Percentiles rank a stretch among this genome's conserved stretches.
Evolutionary conservation across 139 green algal species (phyloP).

Genomic region (Chlamydomonas sphaeroides): DNA sequence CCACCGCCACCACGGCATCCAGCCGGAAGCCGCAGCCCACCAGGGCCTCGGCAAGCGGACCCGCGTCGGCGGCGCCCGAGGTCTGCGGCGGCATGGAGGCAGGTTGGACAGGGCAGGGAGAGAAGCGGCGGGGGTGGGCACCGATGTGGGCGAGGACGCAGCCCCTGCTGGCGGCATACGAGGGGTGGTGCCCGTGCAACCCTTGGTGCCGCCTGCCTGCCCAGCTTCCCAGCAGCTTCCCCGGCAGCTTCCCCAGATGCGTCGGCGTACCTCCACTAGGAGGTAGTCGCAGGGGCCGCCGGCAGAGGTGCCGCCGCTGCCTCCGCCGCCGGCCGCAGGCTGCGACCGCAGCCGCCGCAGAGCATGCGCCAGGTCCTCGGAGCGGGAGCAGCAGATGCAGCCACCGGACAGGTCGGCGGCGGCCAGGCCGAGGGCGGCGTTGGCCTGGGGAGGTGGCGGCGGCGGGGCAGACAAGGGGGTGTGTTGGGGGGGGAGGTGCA

Average conservation of each 20-base stretch:
- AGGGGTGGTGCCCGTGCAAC: too few species aligned
- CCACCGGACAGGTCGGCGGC: slow-evolving; percentile 53
- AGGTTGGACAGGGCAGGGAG: too few species aligned
- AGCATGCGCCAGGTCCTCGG: slow-evolving; percentile 42
- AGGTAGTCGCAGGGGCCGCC: slow-evolving; percentile 24
- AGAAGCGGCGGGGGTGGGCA: too few species aligned
- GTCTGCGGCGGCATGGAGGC: too few species aligned
- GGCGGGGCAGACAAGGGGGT: background rate
- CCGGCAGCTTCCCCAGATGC: too few species aligned
- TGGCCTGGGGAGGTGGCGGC: slow-evolving; percentile 16
- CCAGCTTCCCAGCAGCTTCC: too few species aligned
- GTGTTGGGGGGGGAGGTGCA: background rate
- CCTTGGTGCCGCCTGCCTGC: too few species aligned
- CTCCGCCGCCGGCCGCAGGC: background rate
- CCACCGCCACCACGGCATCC: slow-evolving; percentile 53
- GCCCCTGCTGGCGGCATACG: too few species aligned
- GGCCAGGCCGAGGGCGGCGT: slow-evolving; percentile 54
- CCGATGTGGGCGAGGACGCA: too few species aligned
- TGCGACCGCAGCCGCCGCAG: slow-evolving; percentile 24
- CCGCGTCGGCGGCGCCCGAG: slow-evolving; percentile 62
- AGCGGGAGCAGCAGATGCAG: slow-evolving; percentile 61
- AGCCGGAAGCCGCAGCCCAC: slow-evolving; percentile 47
- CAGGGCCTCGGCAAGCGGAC: slow-evolving; percentile 48
- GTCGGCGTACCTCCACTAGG: slow-evolving; percentile 26
- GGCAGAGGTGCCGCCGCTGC: background rate